Evolutionary conservation across 495 filamentous ascomycete species (phyloP).

Genomic region (Aspergillus saccharolyticus): DNA sequence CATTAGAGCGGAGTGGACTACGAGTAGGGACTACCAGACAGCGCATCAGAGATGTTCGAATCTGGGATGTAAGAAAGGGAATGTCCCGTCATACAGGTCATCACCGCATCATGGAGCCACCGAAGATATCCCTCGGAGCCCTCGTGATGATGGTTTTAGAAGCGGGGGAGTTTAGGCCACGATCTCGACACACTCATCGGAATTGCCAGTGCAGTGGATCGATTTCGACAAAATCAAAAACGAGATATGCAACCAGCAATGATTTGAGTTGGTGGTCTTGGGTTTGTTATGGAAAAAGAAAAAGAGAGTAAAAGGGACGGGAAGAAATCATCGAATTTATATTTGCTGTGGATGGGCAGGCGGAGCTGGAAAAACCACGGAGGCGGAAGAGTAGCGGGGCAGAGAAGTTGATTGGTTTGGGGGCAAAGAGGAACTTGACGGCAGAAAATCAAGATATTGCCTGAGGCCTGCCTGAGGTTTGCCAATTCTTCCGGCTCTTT

Average conservation of each 20-base stretch:
- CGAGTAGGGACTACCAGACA: not conserved
- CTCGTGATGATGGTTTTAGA: conserved; percentile 99
- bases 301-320: conserved; percentile 16
- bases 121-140: conserved; percentile 78
- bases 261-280: conserved; percentile 95
- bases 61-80: conserved; percentile 6
- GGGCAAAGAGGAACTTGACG: conserved; percentile 18
- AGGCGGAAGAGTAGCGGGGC: conserved; percentile 24
- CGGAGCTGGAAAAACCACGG: conserved; percentile 31
- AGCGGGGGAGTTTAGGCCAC: conserved; percentile 57
- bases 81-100: conserved; percentile 92
- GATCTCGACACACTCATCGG: conserved; percentile 85
- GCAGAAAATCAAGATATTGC: too few relatives aligned
- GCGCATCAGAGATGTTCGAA: not conserved
- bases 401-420: conserved; percentile 27
- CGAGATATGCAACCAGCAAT: conserved; percentile 64
- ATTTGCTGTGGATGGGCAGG: conserved; percentile 13
- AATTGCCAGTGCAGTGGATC: conserved; percentile 72
- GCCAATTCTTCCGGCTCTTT: not conserved
- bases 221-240: conserved; percentile 26
- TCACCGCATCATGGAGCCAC: conserved; percentile 93
- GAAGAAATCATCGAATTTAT: conserved; percentile 15
- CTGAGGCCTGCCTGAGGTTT: too few relatives aligned
- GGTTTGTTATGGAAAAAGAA: conserved; percentile 39
- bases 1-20: not conserved